Evolutionary conservation across 306 rosid species (phyloP), one percentile per base, ranked within the genome.

Genomic region (Vigna nakashimae): DNA sequence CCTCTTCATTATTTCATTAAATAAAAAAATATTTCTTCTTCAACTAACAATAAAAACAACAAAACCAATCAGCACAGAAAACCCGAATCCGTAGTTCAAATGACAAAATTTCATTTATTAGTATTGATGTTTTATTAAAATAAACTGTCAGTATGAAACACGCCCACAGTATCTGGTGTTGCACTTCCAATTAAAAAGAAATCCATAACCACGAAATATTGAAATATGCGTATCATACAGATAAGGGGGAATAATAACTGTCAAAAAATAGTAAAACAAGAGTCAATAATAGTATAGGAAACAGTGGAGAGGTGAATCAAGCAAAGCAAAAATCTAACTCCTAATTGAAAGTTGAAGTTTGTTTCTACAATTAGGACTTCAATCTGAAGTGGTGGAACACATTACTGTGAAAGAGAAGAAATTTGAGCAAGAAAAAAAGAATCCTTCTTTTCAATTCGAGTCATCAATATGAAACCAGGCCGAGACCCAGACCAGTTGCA

Each of bases 31-130:
- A 12, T 7, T 8, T 34, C 50, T 57, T 26, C 65, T n/a, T 10
- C 2, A 58, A 59, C 78, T 32, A 46, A 48, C 38, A 48, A 69
- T 62, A 59, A 55, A 69, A 73, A 26, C 28, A 67, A 48, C 18
- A 45, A 26, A 26, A 59, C 5, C 9, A 78, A 77, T 32, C 69
- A 71, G 50, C 57, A 75, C 68, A 40, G 50, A 51, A 74, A 75
- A 66, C 34, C 34, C 49, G 72, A 58, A 50, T 46, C 16, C 73
- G 8, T 57, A 43, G 63, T 59, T 30, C 65, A 59, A 24, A 49
- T 30, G 63, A 1, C 58, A 45, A 48, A 45, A 55, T 20, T 65
- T 17, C 22, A 59, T 9, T 50, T 15, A 15, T 63, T 14, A 63
- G 13, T 51, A 15, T 28, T 40, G 17, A 26, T 24, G 36, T 22